Conservation (phyloP, 768 basidiomycete genomes). For the Termitomyces sp. region DNA sequence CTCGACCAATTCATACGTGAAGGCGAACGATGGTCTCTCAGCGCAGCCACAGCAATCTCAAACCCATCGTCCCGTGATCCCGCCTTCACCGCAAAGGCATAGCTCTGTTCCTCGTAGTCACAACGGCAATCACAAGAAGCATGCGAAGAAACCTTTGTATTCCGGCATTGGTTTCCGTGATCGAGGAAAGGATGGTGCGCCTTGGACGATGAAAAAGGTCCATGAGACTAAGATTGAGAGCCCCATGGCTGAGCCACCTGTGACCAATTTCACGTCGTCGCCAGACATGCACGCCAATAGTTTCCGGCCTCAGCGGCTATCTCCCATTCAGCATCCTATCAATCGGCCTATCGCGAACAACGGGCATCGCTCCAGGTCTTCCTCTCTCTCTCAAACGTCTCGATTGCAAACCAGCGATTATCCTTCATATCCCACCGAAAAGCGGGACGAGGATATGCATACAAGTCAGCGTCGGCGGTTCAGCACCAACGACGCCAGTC, state of each 20-base stretch:
- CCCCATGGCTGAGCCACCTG: neutral
- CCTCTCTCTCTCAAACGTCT: slow-evolving; percentile 20
- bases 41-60: slow-evolving; percentile 6
- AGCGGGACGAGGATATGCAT: slow-evolving; percentile 8
- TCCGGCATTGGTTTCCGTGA: slow-evolving; percentile 47
- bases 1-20: neutral
- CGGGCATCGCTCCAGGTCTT: slow-evolving; percentile 25
- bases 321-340: slow-evolving; percentile 1
- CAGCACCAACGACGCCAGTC: slow-evolving; percentile 17
- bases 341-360: neutral
- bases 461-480: slow-evolving; percentile 17
- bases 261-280: neutral
- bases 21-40: neutral
- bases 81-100: neutral
- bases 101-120: slow-evolving; percentile 3
- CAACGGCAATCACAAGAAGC: slow-evolving; percentile 35
- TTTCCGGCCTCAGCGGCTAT: slow-evolving; percentile 2
- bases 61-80: neutral
- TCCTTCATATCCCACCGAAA: slow-evolving; percentile 14
- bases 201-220: slow-evolving; percentile 13
- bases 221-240: neutral
- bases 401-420: slow-evolving; percentile 19
- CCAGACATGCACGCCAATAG: slow-evolving; percentile 1
- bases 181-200: slow-evolving; percentile 31
- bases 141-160: slow-evolving; percentile 37